These are phyloP conservation scores for Diaporthe capsici DNA, from an alignment of 2,329 filamentous ascomycete species.

Conservation along the genomic window DNA sequence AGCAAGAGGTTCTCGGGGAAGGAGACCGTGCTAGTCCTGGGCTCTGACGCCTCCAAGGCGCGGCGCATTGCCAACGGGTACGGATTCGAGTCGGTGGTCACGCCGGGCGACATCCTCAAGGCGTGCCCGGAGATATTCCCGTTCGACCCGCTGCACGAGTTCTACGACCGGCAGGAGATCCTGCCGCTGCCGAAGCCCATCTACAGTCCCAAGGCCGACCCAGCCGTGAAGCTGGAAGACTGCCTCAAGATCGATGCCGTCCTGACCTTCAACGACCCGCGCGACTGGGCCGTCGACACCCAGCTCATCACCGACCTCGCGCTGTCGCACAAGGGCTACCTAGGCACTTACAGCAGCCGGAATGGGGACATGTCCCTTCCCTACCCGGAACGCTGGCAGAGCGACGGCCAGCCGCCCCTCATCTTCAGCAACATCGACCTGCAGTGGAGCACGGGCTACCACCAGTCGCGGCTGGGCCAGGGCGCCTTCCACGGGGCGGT, in stretches of 20 bases:
- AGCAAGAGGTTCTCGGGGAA: constrained; percentile 60
- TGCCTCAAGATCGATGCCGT: constrained; percentile 87
- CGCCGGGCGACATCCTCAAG: constrained; percentile 84
- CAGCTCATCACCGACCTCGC: constrained; percentile 89
- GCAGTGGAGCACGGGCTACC: constrained; percentile 89
- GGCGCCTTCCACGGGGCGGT: constrained; percentile 90
- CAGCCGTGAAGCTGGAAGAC: constrained; percentile 47
- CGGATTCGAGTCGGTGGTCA: constrained; percentile 86
- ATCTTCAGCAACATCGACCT: constrained; percentile 95
- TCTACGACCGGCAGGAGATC: constrained; percentile 72
- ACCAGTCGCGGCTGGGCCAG: constrained; percentile 89
- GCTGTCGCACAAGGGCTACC: constrained; percentile 80
- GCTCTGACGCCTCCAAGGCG: constrained; percentile 76
- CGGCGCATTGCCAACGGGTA: constrained; percentile 82
- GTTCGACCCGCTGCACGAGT: constrained; percentile 77
- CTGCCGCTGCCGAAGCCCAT: constrained; percentile 67
- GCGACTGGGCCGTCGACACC: constrained; percentile 94
- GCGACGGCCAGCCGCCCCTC: constrained; percentile 83
- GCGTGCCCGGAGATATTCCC: constrained; percentile 85
- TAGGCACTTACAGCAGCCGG: constrained; percentile 83
- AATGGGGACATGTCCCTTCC: constrained; percentile 77
- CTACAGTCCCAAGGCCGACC: constrained; percentile 42
- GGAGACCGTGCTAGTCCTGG: constrained; percentile 81
- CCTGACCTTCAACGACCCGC: constrained; percentile 94
- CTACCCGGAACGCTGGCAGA: constrained; percentile 81